Percentiles rank a stretch among this genome's conserved stretches.
phyloP scores from a whole-genome alignment of 164 flowering plant species.

The Cinnamomum chago region DNA sequence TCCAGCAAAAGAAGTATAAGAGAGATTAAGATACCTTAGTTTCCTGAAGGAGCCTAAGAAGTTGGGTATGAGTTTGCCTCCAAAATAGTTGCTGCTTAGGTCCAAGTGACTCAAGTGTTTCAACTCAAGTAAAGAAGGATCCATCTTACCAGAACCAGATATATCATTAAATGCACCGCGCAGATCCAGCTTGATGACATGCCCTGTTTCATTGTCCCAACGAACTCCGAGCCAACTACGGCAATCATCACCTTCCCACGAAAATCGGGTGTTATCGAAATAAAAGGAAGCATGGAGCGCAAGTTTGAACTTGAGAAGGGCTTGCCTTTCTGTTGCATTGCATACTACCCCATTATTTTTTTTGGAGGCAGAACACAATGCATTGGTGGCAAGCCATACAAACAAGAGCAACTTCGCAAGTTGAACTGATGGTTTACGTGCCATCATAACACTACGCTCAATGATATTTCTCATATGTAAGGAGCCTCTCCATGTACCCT shows the following conservation, averaged over 20 bases:
- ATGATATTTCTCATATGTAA: too few species aligned
- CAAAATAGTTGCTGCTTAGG: constrained; percentile 8
- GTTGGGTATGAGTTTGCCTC: constrained; percentile 8
- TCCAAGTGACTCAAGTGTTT: background rate
- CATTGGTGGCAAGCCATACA: too few species aligned
- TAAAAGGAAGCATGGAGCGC: background rate
- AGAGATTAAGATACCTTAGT: constrained; percentile 10
- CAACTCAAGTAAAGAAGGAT: background rate
- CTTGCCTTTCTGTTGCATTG: constrained; percentile 5
- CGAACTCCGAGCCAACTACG: constrained; percentile 10
- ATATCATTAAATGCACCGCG: background rate
- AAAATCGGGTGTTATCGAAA: background rate
- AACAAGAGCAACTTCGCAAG: too few species aligned
- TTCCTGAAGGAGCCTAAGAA: constrained; percentile 9
- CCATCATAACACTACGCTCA: too few species aligned
- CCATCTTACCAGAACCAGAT: constrained; percentile 12
- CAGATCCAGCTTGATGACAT: constrained; percentile 11
- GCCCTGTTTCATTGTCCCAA: constrained; percentile 9
- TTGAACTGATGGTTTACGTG: too few species aligned
- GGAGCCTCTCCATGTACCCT: too few species aligned
- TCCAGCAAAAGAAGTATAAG: background rate
- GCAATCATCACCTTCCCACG: constrained; percentile 8
- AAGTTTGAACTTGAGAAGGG: constrained; percentile 7
- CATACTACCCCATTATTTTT: too few species aligned
- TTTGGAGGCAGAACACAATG: too few species aligned